Conservation (phyloP, 163 green algal genomes). For the Prototheca cutis region DNA sequence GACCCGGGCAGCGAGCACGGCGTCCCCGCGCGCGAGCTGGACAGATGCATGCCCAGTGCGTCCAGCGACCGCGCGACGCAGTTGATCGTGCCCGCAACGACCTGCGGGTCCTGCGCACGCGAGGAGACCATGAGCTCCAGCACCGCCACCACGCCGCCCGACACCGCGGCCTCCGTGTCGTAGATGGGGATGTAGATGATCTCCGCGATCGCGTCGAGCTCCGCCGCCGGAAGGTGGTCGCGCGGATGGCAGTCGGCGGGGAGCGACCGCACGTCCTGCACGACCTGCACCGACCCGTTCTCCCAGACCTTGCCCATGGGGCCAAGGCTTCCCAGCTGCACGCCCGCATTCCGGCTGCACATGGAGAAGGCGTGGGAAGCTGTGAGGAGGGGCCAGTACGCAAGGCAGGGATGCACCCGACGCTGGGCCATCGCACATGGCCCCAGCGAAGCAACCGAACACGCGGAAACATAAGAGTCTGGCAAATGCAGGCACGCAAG, state of each 20-base stretch:
- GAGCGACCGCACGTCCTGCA: constrained; percentile 45
- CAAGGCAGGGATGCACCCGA: too few species aligned
- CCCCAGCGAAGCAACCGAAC: too few species aligned
- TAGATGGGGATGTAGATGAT: constrained; percentile 32
- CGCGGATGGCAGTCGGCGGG: constrained; percentile 35
- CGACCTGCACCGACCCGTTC: constrained; percentile 48
- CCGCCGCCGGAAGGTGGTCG: constrained; percentile 22
- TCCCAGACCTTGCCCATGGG: constrained; percentile 42
- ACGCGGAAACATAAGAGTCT: too few species aligned
- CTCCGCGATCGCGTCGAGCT: constrained; percentile 6
- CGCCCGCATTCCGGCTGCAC: neutral
- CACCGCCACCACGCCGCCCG: constrained; percentile 21
- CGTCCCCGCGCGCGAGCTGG: neutral
- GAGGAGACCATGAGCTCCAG: constrained; percentile 25
- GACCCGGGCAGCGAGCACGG: neutral
- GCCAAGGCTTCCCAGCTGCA: constrained; percentile 7
- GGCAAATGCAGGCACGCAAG: too few species aligned
- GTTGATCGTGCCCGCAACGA: constrained; percentile 28
- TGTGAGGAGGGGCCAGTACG: too few species aligned
- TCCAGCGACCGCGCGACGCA: constrained; percentile 13
- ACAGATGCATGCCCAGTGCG: constrained; percentile 10
- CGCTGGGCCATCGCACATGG: too few species aligned
- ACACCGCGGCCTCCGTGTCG: constrained; percentile 4
- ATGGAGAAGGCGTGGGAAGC: neutral
- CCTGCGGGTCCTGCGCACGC: constrained; percentile 13